Base-by-base conservation (phyloP, 1,139 yeast genomes). In the Saccharomyces uvarum region DNA sequence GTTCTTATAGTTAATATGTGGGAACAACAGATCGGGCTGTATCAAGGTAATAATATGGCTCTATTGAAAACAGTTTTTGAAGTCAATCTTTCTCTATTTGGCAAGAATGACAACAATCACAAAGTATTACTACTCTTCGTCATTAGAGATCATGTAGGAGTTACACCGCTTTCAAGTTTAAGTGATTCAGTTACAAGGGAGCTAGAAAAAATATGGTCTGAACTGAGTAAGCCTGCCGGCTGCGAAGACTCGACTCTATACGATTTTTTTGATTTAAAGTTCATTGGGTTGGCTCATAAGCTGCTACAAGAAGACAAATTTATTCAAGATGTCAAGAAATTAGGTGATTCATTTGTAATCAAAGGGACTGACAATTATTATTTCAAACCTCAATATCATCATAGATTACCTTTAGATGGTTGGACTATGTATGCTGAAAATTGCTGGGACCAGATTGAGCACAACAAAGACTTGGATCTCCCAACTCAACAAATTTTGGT, bases 41-140 rank as follows among this genome's bases (percentile, higher is more conserved):
- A 93, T 68, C 98, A 93, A 69, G 99, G 99, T 51, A 97, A 98
- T 27, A 93, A 93, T 66, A 87, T 93, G 97, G 99, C 95, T 1
- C 74, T 93, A 53, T 77, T 93, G 62, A 91, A 90, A 68, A 93
- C 99, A 0, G 99, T 93, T 3, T 91, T 93, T 73, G 99, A 93
- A 68, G 99, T 93, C 38, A 93, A 95, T 68, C 75, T 93, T 60
- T 81, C 95, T 2, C 75, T 95, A 48, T 93, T 93, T 70, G 75
- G 75, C 19, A 63, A 67, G 47, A 59, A 57, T 42, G 57, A 54
- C 6, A 71, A 70, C 46, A 72, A 73, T 53, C 88, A 86, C 68
- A 86, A 87, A 63, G 88, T 93, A 14, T 75, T 89, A 53, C 73
- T 93, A 49, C 73, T 93, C 59, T 91, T 93, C 73, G 98, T 93